Evolutionary conservation across 176 grass and related monocot genomes (phyloP), one percentile per base, ranked within the genome.

Genomic region (Eragrostis curvula): DNA sequence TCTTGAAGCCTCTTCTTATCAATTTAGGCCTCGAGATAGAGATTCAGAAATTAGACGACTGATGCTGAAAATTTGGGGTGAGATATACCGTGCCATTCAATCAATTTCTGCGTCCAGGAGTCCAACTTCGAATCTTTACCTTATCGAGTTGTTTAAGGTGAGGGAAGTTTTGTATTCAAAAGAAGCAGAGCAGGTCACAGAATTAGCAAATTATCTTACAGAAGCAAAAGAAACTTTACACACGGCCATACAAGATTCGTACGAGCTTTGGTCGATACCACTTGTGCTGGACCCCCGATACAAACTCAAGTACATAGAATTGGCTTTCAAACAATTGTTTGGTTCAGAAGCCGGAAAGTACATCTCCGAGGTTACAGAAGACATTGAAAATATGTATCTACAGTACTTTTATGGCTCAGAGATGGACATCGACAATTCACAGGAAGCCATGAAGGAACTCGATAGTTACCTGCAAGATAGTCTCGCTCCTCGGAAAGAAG

Each of bases 241-340:
- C 5, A 1, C 0, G 7, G 2, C 4, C 0, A 39, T 82, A 17
- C 0, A 62, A 20, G 12, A 64, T 4, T 59, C 43, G 0, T 82
- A 73, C 13, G 7, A 63, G 0, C 0, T 25, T 2, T 82, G 67
- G 43, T 72, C 55, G 2, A 49, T 82, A 39, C 53, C 68, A 12
- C 43, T 73, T 24, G 56, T 49, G 15, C 68, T 72, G 14, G 80
- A 82, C 42, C 80, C 80, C 43, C 6, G 80, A 30, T 63, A 40
- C 56, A 82, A 73, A 41, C 56, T 82, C 12, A 7, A 0, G 3
- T 6, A 50, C 43, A 50, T 82, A 6, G 0, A 1, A 3, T 17
- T 11, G 17, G 0, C 10, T 15, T 82, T 73, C 14, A 1, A 0
- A 32, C 1, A n/a, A 11, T 17, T 7, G n/a, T 16, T 4, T 23